These are phyloP conservation scores for Colletotrichum siamense DNA, from an alignment of 2,329 filamentous ascomycete species.

Conservation along the genomic window DNA sequence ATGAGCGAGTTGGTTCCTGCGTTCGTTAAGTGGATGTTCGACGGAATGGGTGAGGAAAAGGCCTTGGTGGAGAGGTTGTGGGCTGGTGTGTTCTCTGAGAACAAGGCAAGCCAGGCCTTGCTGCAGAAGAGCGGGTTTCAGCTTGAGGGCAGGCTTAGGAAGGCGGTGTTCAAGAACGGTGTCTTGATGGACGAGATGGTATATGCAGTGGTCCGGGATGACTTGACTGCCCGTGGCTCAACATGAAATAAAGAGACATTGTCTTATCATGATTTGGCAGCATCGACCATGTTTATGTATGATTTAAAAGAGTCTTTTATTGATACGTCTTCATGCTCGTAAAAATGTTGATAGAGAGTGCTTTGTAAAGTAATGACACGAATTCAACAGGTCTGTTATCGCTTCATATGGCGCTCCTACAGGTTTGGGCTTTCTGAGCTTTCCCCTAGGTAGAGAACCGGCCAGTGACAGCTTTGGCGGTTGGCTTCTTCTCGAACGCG, in stretches of 20 bases:
- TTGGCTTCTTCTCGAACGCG: not conserved
- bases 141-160: constrained; percentile 47
- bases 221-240: constrained; percentile 19
- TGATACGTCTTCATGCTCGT: not conserved
- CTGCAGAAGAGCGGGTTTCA: constrained; percentile 47
- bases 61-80: constrained; percentile 47
- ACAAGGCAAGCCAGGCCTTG: constrained; percentile 45
- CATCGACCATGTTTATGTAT: not conserved
- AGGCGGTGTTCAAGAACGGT: constrained; percentile 47
- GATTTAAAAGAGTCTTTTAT: not conserved
- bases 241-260: not conserved
- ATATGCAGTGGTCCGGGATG: constrained; percentile 43
- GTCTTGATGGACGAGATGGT: constrained; percentile 39
- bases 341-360: not conserved
- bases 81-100: constrained; percentile 40
- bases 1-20: constrained; percentile 42
- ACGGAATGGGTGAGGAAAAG: constrained; percentile 26
- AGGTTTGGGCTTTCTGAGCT: not conserved
- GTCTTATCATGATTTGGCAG: too few species aligned
- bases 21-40: constrained; percentile 51
- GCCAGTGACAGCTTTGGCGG: not conserved
- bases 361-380: not conserved
- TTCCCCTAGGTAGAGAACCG: not conserved
- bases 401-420: not conserved
- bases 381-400: not conserved